These are phyloP conservation scores for Pyrenophora seminiperda DNA, from an alignment of 2,329 filamentous ascomycete species.

Conservation along the genomic window DNA sequence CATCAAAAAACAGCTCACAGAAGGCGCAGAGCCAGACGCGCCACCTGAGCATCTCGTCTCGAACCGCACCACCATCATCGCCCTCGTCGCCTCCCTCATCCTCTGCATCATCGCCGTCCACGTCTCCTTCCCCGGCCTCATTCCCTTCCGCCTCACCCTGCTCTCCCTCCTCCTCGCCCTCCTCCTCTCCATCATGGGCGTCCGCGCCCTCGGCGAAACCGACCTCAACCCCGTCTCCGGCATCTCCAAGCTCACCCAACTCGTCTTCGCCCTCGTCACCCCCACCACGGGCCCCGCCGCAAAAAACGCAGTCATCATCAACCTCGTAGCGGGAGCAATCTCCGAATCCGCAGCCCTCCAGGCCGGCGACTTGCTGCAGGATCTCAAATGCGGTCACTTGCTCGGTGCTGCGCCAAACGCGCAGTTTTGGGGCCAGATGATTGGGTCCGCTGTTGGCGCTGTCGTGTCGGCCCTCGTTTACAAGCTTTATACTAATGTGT, in stretches of 20 bases:
- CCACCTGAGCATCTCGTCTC: slow-evolving; percentile 82
- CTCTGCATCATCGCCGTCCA: slow-evolving; percentile 84
- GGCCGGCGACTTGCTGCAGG: slow-evolving; percentile 95
- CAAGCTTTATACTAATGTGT: slow-evolving; percentile 86
- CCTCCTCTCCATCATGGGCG: slow-evolving; percentile 66
- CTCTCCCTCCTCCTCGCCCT: slow-evolving; percentile 83
- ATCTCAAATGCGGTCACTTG: slow-evolving; percentile 93
- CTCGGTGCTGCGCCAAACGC: slow-evolving; percentile 90
- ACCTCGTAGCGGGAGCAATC: slow-evolving; percentile 90
- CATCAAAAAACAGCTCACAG: slow-evolving; percentile 40
- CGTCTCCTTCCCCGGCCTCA: slow-evolving; percentile 79
- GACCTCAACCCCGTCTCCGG: slow-evolving; percentile 96
- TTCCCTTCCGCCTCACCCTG: slow-evolving; percentile 80
- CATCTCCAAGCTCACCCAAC: slow-evolving; percentile 93
- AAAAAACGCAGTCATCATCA: slow-evolving; percentile 89
- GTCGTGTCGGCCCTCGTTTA: slow-evolving; percentile 87
- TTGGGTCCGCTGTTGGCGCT: slow-evolving; percentile 84
- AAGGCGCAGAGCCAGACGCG: slow-evolving; percentile 69
- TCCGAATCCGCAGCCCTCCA: slow-evolving; percentile 85
- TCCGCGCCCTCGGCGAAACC: slow-evolving; percentile 74
- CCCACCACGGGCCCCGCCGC: slow-evolving; percentile 60
- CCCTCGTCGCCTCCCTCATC: slow-evolving; percentile 74
- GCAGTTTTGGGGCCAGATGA: slow-evolving; percentile 95
- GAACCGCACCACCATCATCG: slow-evolving; percentile 70
- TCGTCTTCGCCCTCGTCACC: slow-evolving; percentile 91